Evolutionary conservation across 148 eudicot species (phyloP).

Genomic region (Mesembryanthemum crystallinum): DNA sequence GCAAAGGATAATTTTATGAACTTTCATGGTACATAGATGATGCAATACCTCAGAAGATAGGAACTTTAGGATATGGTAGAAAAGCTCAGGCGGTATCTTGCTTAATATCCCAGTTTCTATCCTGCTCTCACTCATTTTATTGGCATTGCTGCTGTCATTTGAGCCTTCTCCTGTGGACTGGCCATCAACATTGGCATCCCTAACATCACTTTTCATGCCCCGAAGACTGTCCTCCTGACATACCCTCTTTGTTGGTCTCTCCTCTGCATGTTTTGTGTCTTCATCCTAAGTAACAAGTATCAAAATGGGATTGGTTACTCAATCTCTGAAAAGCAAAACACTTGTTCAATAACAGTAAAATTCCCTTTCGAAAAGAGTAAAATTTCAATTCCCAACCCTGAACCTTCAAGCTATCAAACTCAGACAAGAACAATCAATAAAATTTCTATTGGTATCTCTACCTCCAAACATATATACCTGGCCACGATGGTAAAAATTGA

Average conservation of each 20-base stretch:
- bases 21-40: neutral
- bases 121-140: constrained; percentile 26
- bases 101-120: constrained; percentile 65
- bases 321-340: neutral
- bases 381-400: neutral
- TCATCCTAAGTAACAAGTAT: constrained; percentile 36
- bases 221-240: constrained; percentile 36
- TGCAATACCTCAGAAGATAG: constrained; percentile 91
- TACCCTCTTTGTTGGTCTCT: constrained; percentile 52
- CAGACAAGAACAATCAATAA: neutral
- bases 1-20: neutral
- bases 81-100: constrained; percentile 84
- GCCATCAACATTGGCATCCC: constrained; percentile 9
- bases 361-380: neutral
- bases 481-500: neutral
- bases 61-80: constrained; percentile 78
- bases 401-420: neutral
- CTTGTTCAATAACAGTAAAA: neutral
- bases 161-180: constrained; percentile 21
- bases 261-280: constrained; percentile 29
- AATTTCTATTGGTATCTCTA: neutral
- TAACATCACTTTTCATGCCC: constrained; percentile 19
- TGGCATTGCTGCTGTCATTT: constrained; percentile 5
- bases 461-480: neutral
- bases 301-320: constrained; percentile 3